Conservation (phyloP, 257 asterid genomes). For the Nicotiana obtusifolia region DNA sequence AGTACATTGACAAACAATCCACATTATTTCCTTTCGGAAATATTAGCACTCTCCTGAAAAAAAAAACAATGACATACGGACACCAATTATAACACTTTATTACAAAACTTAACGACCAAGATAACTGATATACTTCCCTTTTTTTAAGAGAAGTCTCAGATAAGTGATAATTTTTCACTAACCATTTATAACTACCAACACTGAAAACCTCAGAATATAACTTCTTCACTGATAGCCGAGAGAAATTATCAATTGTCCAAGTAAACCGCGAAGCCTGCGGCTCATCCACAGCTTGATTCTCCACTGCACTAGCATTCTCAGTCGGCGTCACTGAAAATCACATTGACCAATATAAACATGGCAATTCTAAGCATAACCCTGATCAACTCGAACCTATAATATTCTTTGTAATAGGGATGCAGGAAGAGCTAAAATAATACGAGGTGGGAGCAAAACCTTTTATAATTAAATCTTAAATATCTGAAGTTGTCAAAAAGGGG, state of each 20-base stretch:
- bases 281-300: constrained; percentile 81
- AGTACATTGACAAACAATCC: constrained; percentile 78
- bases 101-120: not conserved
- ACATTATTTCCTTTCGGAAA: constrained; percentile 94
- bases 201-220: constrained; percentile 71
- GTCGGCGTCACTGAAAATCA: constrained; percentile 37
- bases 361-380: not conserved
- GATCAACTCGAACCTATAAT: not conserved
- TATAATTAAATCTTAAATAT: not conserved
- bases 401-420: no score
- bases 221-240: constrained; percentile 68
- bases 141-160: no score
- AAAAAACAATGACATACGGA: constrained; percentile 21
- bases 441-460: not conserved
- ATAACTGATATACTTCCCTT: no score
- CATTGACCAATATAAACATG: not conserved
- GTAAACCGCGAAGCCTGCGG: constrained; percentile 81
- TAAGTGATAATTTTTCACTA: not conserved
- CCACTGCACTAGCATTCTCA: constrained; percentile 65
- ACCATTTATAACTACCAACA: constrained; percentile 92
- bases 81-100: not conserved
- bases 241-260: constrained; percentile 76
- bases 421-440: not conserved
- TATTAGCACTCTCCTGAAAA: constrained; percentile 79
- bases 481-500: not conserved